These are phyloP conservation scores for Chytriomyces sp. DNA, from an alignment of 192 early-diverging fungal genomes.

Conservation along the genomic window DNA sequence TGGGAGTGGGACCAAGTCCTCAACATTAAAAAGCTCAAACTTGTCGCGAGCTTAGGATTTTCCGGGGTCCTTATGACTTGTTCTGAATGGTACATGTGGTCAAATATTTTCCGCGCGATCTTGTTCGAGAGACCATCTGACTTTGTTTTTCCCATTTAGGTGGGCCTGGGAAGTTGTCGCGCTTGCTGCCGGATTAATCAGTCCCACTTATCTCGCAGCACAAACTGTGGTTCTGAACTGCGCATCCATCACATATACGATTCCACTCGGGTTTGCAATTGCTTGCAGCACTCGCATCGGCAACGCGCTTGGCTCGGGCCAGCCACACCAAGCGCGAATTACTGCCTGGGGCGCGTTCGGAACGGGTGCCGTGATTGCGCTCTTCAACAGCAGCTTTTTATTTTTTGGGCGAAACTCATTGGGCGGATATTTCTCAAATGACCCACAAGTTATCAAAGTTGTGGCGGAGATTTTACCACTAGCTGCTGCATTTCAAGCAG, in stretches of 20 bases:
- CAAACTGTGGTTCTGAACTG: constrained; percentile 81
- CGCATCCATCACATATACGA: constrained; percentile 70
- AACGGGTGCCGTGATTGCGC: constrained; percentile 1
- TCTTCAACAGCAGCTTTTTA: constrained; percentile 11
- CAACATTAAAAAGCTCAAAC: constrained; percentile 19
- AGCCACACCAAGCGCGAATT: constrained; percentile 7
- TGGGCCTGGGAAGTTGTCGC: constrained; percentile 60
- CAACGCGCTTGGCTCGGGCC: constrained; percentile 30
- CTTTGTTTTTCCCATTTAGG: constrained; percentile 35
- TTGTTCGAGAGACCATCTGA: neutral
- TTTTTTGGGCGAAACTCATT: constrained; percentile 2
- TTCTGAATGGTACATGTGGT: constrained; percentile 33
- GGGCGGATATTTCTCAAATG: constrained; percentile 70
- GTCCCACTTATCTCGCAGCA: constrained; percentile 75
- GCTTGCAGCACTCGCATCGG: constrained; percentile 82
- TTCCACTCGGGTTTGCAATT: constrained; percentile 81
- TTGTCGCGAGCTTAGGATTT: constrained; percentile 64
- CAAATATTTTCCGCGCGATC: neutral
- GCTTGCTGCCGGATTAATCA: constrained; percentile 73
- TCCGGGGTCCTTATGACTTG: constrained; percentile 80
- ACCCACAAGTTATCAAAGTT: constrained; percentile 69
- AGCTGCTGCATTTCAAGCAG: constrained; percentile 64
- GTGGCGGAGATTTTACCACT: constrained; percentile 81
- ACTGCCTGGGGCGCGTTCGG: constrained; percentile 4
- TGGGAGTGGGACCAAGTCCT: constrained; percentile 74